phyloP scores from a whole-genome alignment of 179 eudicot species.

The Gypsophila paniculata region DNA sequence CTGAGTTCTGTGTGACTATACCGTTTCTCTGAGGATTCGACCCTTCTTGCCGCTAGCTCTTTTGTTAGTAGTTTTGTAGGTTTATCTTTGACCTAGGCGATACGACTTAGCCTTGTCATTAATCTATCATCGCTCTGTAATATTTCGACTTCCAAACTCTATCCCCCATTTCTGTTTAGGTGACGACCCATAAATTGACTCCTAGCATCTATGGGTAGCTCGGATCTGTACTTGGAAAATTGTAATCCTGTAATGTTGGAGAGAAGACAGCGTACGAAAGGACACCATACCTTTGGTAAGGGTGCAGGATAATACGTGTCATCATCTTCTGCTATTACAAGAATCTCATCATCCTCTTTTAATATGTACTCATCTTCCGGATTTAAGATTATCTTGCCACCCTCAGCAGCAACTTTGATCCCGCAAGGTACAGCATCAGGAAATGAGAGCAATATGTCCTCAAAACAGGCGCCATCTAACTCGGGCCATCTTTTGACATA shows the following conservation, averaged over 20 bases:
- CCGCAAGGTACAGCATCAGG: slow-evolving; percentile 98
- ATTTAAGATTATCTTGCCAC: slow-evolving; percentile 73
- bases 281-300: slow-evolving; percentile 54
- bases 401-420: slow-evolving; percentile 68
- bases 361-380: slow-evolving; percentile 75
- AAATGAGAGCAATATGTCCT: slow-evolving; percentile 68
- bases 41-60: too few relatives aligned
- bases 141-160: neutral
- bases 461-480: slow-evolving; percentile 56
- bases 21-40: too few relatives aligned
- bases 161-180: neutral
- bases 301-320: slow-evolving; percentile 78
- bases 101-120: too few relatives aligned
- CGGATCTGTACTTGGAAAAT: neutral
- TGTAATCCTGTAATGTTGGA: neutral
- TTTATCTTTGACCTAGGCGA: too few relatives aligned
- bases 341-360: slow-evolving; percentile 61
- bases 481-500: slow-evolving; percentile 93
- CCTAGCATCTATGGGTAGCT: neutral
- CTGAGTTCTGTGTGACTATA: too few relatives aligned
- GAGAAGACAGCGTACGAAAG: neutral
- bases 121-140: neutral
- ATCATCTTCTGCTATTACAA: slow-evolving; percentile 80
- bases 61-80: too few relatives aligned
- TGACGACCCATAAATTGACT: neutral